Evolutionary conservation across 805 yeast species (phyloP).

Genomic region (Pichia deserticola): DNA sequence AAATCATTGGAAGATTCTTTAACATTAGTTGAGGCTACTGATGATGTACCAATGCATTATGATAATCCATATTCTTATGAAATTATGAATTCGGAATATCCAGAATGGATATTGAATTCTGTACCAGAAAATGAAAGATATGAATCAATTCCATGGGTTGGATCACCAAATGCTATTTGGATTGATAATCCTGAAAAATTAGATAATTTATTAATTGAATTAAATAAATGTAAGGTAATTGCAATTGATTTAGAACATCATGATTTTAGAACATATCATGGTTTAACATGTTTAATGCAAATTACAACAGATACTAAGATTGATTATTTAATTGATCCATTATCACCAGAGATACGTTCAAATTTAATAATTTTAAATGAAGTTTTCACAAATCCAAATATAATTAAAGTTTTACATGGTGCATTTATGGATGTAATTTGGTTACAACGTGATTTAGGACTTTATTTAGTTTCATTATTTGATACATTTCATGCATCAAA

Average conservation of each 20-base stretch:
- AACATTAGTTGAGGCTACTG: slow-evolving; percentile 30
- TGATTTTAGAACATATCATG: slow-evolving; percentile 83
- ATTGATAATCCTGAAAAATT: slow-evolving; percentile 55
- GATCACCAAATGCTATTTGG: slow-evolving; percentile 45
- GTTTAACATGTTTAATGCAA: slow-evolving; percentile 90
- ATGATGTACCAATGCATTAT: slow-evolving; percentile 50
- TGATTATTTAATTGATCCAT: slow-evolving; percentile 84
- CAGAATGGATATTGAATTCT: slow-evolving; percentile 42
- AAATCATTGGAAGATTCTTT: slow-evolving; percentile 47
- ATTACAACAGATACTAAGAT: slow-evolving; percentile 53
- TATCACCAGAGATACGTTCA: slow-evolving; percentile 55
- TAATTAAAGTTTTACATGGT: slow-evolving; percentile 90
- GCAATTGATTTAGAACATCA: slow-evolving; percentile 97
- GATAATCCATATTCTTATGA: slow-evolving; percentile 78
- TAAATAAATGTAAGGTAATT: slow-evolving; percentile 49
- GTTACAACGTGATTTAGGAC: slow-evolving; percentile 92
- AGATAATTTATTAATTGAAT: slow-evolving; percentile 43
- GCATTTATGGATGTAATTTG: slow-evolving; percentile 95
- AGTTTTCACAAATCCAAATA: slow-evolving; percentile 72
- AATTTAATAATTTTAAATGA: slow-evolving; percentile 60
- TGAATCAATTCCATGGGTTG: slow-evolving; percentile 55
- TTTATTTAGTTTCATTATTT: slow-evolving; percentile 81
- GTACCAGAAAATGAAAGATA: slow-evolving; percentile 32
- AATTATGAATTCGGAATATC: slow-evolving; percentile 64
- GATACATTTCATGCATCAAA: slow-evolving; percentile 91